phyloP scores from a whole-genome alignment of 345 rosid species.

The Kandelia obovata region DNA sequence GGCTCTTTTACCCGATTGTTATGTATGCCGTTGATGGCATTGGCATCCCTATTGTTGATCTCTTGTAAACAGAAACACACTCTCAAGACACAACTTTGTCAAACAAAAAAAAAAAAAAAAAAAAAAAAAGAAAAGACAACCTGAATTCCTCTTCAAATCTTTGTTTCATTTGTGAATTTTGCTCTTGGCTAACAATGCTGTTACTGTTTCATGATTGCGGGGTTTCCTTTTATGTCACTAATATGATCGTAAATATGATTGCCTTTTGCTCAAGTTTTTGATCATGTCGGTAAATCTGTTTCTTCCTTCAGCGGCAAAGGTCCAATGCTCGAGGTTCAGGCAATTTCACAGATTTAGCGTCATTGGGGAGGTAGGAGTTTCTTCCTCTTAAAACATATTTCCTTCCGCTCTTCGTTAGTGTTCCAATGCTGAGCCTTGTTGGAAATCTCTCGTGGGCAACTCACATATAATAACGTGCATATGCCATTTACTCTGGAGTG shows the following conservation, averaged over 20 bases:
- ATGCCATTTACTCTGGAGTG: neutral
- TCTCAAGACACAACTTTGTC: too few relatives aligned
- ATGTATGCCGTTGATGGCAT: too few relatives aligned
- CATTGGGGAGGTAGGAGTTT: conserved; percentile 10
- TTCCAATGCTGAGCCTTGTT: neutral
- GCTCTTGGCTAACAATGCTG: neutral
- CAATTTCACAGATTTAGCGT: conserved; percentile 6
- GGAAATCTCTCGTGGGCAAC: neutral
- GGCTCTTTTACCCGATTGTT: too few relatives aligned
- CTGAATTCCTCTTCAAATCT: too few relatives aligned
- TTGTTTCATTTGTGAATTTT: neutral
- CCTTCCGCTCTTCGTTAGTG: neutral
- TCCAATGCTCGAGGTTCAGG: neutral
- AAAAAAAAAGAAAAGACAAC: too few relatives aligned
- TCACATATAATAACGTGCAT: too few relatives aligned
- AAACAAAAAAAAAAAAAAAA: too few relatives aligned
- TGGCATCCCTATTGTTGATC: too few relatives aligned
- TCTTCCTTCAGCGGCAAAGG: conserved; percentile 2
- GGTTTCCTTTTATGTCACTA: neutral
- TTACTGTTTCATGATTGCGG: conserved; percentile 1
- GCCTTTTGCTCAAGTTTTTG: neutral
- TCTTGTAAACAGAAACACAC: too few relatives aligned
- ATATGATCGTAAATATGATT: conserved; percentile 3
- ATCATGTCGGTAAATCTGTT: neutral
- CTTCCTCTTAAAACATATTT: conserved; percentile 1